These are phyloP conservation scores for Diaporthe citriasiana DNA, from an alignment of 2,329 filamentous ascomycete species.

Conservation along the genomic window DNA sequence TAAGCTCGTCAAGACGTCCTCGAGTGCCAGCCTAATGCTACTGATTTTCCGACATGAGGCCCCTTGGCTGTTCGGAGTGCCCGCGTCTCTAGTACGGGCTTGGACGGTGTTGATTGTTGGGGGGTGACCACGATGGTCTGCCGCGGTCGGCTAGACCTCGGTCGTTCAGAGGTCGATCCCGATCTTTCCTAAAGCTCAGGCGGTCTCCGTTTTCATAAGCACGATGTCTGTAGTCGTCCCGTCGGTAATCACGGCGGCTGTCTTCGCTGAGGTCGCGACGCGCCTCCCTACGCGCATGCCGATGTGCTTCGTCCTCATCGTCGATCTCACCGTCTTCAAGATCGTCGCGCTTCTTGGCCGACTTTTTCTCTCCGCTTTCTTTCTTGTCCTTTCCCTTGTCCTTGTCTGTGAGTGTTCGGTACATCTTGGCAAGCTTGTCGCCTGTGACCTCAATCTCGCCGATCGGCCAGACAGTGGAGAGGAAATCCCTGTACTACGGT, in stretches of 20 bases:
- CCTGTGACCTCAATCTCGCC: constrained; percentile 55
- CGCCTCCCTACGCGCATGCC: constrained; percentile 40
- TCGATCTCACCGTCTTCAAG: constrained; percentile 56
- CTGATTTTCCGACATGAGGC: not conserved
- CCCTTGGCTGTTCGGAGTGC: not conserved
- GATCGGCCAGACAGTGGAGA: constrained; percentile 57
- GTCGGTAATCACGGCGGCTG: constrained; percentile 50
- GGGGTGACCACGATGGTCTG: constrained; percentile 48
- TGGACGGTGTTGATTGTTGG: constrained; percentile 48
- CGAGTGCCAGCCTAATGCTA: constrained; percentile 1
- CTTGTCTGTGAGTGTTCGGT: constrained; percentile 52
- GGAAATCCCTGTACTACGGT: constrained; percentile 52
- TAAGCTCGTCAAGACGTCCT: not conserved
- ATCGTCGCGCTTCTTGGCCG: constrained; percentile 49
- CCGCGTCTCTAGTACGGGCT: constrained; percentile 48
- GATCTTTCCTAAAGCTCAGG: constrained; percentile 49
- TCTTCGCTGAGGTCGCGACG: constrained; percentile 44
- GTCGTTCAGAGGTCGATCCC: constrained; percentile 48
- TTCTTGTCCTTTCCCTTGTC: constrained; percentile 47
- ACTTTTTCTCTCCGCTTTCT: constrained; percentile 46
- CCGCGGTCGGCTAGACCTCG: constrained; percentile 45
- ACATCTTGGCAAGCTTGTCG: constrained; percentile 54
- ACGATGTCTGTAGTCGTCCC: constrained; percentile 48
- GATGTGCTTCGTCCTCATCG: constrained; percentile 53
- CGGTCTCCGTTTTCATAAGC: constrained; percentile 51